A percentile compares a stretch with the other conserved stretches of the same genome.
These are phyloP conservation scores for Cymodocea nodosa DNA, from an alignment of 116 monocot genomes.

Conservation along the genomic window DNA sequence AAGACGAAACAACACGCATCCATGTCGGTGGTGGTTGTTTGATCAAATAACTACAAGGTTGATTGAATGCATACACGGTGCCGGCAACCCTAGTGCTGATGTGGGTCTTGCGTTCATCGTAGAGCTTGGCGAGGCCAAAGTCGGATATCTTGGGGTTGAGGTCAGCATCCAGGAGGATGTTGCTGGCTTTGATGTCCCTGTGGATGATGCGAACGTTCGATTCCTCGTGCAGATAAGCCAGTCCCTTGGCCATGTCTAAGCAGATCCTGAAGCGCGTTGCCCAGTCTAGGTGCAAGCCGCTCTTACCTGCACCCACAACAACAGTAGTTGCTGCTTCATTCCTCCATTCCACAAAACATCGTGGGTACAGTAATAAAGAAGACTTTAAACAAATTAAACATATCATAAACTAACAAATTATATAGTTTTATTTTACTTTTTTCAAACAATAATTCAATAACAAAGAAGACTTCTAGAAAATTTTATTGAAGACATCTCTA, in stretches of 20 bases:
- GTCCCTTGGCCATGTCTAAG: slow-evolving; percentile 50
- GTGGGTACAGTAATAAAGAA: not conserved
- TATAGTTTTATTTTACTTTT: too few relatives aligned
- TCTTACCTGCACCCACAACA: slow-evolving; percentile 20
- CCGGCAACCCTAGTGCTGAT: slow-evolving; percentile 30
- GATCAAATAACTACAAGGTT: not conserved
- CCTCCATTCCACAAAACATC: not conserved
- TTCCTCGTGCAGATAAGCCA: slow-evolving; percentile 71
- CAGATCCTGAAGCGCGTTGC: slow-evolving; percentile 41
- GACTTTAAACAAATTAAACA: too few relatives aligned
- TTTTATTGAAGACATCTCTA: too few relatives aligned
- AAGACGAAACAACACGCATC: too few relatives aligned
- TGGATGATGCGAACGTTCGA: slow-evolving; percentile 49
- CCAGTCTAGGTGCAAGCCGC: slow-evolving; percentile 36
- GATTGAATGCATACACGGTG: slow-evolving; percentile 36
- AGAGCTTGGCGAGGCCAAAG: slow-evolving; percentile 75
- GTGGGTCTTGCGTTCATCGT: slow-evolving; percentile 50
- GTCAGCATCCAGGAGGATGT: slow-evolving; percentile 59
- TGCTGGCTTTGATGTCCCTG: slow-evolving; percentile 67
- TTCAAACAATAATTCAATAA: too few relatives aligned
- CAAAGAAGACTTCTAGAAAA: too few relatives aligned
- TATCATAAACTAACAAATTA: too few relatives aligned
- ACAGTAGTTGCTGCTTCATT: not conserved
- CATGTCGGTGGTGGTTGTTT: too few relatives aligned
- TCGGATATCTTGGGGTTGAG: slow-evolving; percentile 80